These are phyloP conservation scores for Chenopodium quinoa DNA, from an alignment of 148 eudicot genomes.

Conservation along the genomic window DNA sequence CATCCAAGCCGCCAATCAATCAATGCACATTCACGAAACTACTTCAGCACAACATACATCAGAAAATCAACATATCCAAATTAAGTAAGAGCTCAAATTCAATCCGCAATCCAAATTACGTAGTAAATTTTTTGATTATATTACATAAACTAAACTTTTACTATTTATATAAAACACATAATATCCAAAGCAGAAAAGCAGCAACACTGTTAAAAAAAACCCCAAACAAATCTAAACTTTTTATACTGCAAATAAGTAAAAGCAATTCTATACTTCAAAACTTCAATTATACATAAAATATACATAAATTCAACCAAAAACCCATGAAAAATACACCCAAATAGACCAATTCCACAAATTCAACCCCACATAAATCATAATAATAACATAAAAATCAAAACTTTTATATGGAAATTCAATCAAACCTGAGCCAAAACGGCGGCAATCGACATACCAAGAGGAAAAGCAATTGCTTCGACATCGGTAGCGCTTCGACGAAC, in stretches of 20 bases:
- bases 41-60: neutral
- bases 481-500: slow-evolving; percentile 32
- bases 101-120: neutral
- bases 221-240: neutral
- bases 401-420: neutral
- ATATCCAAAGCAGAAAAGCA: no score
- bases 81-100: no score
- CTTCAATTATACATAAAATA: neutral
- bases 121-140: no score
- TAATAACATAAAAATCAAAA: neutral
- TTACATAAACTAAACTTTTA: no score
- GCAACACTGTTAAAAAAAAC: neutral
- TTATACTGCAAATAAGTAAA: neutral
- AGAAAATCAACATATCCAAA: no score
- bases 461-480: slow-evolving; percentile 70
- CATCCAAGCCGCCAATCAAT: no score
- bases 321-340: neutral
- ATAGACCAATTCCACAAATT: neutral
- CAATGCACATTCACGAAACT: no score
- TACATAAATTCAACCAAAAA: neutral
- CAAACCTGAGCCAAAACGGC: slow-evolving; percentile 79
- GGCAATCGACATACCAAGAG: slow-evolving; percentile 91
- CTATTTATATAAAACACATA: no score
- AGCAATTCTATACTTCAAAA: neutral
- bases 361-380: no score